phyloP scores from a whole-genome alignment of 371 early-diverging fungal genomes.

The Mortierella sp. region DNA sequence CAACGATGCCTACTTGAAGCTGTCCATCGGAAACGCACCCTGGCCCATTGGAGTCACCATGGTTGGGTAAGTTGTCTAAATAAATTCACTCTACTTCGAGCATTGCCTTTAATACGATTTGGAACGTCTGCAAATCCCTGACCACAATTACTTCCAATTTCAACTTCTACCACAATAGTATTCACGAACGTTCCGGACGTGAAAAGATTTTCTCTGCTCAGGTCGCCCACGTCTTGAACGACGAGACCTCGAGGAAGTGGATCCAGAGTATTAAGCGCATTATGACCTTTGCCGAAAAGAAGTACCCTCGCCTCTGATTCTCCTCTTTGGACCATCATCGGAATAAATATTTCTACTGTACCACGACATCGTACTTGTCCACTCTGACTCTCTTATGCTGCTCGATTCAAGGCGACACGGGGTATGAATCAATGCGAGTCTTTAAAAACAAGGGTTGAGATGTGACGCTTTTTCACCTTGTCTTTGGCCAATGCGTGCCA shows the following conservation, averaged over 20 bases:
- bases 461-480: too few species aligned
- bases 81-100: neutral
- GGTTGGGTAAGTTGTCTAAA: conserved; percentile 67
- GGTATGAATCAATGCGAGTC: too few species aligned
- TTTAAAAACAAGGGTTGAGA: too few species aligned
- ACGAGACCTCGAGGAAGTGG: conserved; percentile 97
- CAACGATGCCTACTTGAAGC: conserved; percentile 92
- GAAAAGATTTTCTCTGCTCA: conserved; percentile 96
- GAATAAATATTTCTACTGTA: neutral
- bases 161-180: conserved; percentile 66
- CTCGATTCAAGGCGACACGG: too few species aligned
- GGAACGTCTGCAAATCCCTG: neutral
- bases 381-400: too few species aligned
- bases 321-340: too few species aligned
- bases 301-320: conserved; percentile 78
- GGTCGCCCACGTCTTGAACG: conserved; percentile 98
- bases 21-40: conserved; percentile 97
- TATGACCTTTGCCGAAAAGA: conserved; percentile 95
- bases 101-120: neutral
- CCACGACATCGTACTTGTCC: too few species aligned
- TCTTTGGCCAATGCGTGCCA: too few species aligned
- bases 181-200: conserved; percentile 97
- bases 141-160: neutral
- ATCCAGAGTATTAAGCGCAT: conserved; percentile 97
- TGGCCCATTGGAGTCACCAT: conserved; percentile 99